Percentiles rank a stretch among this genome's conserved stretches.
Evolutionary conservation across 495 filamentous ascomycete species (phyloP).

Genomic region (Hypoxylon cercidicola): DNA sequence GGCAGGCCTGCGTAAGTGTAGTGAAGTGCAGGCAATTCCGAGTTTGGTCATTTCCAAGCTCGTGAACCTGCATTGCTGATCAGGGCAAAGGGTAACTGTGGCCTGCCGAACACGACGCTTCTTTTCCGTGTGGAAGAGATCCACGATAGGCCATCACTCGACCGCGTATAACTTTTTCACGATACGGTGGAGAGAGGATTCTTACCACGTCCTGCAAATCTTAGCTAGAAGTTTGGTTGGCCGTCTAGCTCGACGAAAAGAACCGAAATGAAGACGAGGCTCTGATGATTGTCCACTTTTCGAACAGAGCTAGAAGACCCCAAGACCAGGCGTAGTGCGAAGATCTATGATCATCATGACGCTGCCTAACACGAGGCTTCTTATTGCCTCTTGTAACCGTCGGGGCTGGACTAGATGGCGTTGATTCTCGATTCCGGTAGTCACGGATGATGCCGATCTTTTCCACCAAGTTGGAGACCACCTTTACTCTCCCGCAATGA

Average conservation of each 20-base stretch:
- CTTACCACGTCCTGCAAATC: conserved; percentile 12
- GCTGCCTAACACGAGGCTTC: conserved; percentile 31
- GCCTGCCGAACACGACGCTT: conserved; percentile 28
- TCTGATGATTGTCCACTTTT: conserved; percentile 34
- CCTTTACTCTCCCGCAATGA: conserved; percentile 5
- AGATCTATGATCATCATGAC: conserved; percentile 21
- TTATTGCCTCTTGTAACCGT: conserved; percentile 17
- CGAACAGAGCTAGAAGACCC: conserved; percentile 26
- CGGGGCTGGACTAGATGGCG: conserved; percentile 12
- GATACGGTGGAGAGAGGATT: conserved; percentile 12
- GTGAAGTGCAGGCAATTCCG: conserved; percentile 20
- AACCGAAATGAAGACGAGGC: conserved; percentile 34
- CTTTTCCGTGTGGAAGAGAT: conserved; percentile 30
- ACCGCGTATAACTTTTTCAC: conserved; percentile 16
- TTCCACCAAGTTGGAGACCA: conserved; percentile 13
- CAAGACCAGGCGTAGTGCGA: conserved; percentile 15
- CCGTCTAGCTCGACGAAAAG: conserved; percentile 13
- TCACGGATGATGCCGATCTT: conserved; percentile 20
- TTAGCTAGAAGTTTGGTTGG: conserved; percentile 18
- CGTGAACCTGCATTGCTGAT: conserved; percentile 35
- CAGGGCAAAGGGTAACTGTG: conserved; percentile 31
- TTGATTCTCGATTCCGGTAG: conserved; percentile 16
- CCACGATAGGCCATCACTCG: conserved; percentile 26
- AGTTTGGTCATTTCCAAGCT: conserved; percentile 15
- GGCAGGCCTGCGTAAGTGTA: conserved; percentile 29